Conservation (phyloP, 768 basidiomycete species). For the Tricholoma saponaceum region DNA sequence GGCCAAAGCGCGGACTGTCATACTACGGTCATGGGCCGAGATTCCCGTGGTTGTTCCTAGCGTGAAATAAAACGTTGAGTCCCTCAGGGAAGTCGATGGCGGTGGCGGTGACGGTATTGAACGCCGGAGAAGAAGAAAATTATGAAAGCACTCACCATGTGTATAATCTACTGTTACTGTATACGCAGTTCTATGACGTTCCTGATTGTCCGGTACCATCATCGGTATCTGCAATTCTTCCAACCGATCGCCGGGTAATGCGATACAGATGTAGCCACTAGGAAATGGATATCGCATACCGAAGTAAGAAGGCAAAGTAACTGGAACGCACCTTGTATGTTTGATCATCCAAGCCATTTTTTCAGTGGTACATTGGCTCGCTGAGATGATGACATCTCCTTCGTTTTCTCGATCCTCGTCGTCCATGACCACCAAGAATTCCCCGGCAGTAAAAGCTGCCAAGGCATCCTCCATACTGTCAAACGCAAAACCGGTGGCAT, state of each 20-base stretch:
- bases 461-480: constrained; percentile 81
- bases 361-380: constrained; percentile 79
- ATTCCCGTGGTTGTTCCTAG: constrained; percentile 93
- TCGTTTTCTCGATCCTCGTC: constrained; percentile 96
- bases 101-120: constrained; percentile 3
- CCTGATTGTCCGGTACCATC: constrained; percentile 92
- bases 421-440: constrained; percentile 97
- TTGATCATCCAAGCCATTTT: constrained; percentile 99
- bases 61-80: neutral
- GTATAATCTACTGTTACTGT: constrained; percentile 94
- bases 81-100: neutral
- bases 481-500: constrained; percentile 52
- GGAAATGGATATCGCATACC: neutral
- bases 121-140: constrained; percentile 2
- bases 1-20: constrained; percentile 83
- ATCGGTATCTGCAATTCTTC: constrained; percentile 79
- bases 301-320: neutral
- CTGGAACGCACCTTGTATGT: constrained; percentile 73
- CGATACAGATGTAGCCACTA: constrained; percentile 93
- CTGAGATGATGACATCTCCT: constrained; percentile 92
- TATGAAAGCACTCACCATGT: constrained; percentile 51
- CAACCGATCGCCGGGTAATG: constrained; percentile 73
- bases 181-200: constrained; percentile 91
- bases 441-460: constrained; percentile 69
- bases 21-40: constrained; percentile 90